Conservation (phyloP, 805 yeast species). For the Yarrowia yakushimensis region DNA sequence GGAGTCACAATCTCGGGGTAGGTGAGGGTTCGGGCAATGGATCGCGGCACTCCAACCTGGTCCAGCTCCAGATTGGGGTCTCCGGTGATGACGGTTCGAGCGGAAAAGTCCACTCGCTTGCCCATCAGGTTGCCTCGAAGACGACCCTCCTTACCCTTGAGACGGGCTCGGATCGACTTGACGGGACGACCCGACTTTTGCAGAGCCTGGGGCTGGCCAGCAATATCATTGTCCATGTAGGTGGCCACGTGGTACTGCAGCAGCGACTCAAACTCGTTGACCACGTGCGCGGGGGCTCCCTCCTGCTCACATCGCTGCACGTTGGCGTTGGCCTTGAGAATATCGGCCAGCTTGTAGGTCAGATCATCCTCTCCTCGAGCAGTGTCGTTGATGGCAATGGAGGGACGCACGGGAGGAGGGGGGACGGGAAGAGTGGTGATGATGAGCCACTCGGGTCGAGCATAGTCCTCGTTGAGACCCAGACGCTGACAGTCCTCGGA, state of each 20-base stretch:
- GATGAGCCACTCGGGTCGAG: slow-evolving; percentile 98
- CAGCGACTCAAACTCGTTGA: slow-evolving; percentile 91
- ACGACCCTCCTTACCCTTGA: slow-evolving; percentile 99
- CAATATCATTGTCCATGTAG: slow-evolving; percentile 98
- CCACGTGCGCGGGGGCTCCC: slow-evolving; percentile 98
- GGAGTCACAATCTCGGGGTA: slow-evolving; percentile 99
- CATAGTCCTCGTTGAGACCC: slow-evolving; percentile 93
- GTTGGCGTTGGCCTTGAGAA: slow-evolving; percentile 90
- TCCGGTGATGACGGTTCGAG: slow-evolving; percentile 98
- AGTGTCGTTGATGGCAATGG: slow-evolving; percentile 95
- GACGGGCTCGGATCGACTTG: slow-evolving; percentile 97
- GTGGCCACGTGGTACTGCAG: slow-evolving; percentile 98
- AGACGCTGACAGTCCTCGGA: slow-evolving; percentile 74
- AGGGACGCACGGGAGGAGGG: slow-evolving; percentile 99
- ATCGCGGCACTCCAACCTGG: slow-evolving; percentile 97
- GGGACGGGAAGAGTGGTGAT: slow-evolving; percentile 98
- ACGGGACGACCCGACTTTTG: slow-evolving; percentile 99
- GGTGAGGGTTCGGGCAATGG: slow-evolving; percentile 91
- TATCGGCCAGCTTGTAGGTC: slow-evolving; percentile 95
- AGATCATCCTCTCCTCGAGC: slow-evolving; percentile 99
- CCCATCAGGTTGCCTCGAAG: slow-evolving; percentile 98
- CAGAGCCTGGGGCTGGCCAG: slow-evolving; percentile 98
- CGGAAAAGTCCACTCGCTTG: slow-evolving; percentile 98
- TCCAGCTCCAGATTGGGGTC: slow-evolving; percentile 97
- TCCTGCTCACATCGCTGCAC: slow-evolving; percentile 97